Evolutionary conservation across 768 basidiomycete species (phyloP).

Genomic region (Suillus placidus): DNA sequence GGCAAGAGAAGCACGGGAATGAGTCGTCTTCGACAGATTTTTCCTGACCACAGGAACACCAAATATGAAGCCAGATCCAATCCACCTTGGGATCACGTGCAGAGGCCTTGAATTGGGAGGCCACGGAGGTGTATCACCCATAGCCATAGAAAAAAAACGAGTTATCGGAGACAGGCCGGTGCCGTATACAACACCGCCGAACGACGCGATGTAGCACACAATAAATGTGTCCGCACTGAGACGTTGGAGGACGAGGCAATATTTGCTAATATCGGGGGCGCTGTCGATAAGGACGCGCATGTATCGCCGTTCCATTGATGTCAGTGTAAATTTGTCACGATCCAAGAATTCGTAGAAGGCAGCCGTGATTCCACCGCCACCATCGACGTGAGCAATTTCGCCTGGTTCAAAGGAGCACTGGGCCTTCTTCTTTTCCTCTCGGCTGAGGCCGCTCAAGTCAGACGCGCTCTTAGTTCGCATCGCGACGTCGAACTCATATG

Average conservation of each 20-base stretch:
- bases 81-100: constrained; percentile 35
- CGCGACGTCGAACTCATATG: constrained; percentile 15
- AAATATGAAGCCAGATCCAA: constrained; percentile 33
- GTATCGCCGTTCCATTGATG: constrained; percentile 6
- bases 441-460: constrained; percentile 8
- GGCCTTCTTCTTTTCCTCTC: constrained; percentile 4
- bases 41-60: constrained; percentile 34
- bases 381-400: constrained; percentile 17
- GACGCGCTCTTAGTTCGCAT: constrained; percentile 10
- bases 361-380: constrained; percentile 10
- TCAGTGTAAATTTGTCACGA: constrained; percentile 8
- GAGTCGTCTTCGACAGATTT: constrained; percentile 10
- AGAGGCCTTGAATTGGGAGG: constrained; percentile 29
- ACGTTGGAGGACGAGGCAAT: constrained; percentile 39
- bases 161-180: constrained; percentile 28
- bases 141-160: constrained; percentile 39
- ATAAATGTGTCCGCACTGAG: constrained; percentile 33
- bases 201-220: constrained; percentile 42
- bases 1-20: constrained; percentile 6
- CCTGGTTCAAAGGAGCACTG: constrained; percentile 13
- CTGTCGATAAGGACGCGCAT: neutral
- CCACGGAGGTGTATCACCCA: constrained; percentile 34
- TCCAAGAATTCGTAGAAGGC: constrained; percentile 15
- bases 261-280: constrained; percentile 11
- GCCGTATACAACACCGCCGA: constrained; percentile 29